These are phyloP conservation scores for Monosporascus ibericus DNA, from an alignment of 2,329 filamentous ascomycete genomes.

Conservation along the genomic window DNA sequence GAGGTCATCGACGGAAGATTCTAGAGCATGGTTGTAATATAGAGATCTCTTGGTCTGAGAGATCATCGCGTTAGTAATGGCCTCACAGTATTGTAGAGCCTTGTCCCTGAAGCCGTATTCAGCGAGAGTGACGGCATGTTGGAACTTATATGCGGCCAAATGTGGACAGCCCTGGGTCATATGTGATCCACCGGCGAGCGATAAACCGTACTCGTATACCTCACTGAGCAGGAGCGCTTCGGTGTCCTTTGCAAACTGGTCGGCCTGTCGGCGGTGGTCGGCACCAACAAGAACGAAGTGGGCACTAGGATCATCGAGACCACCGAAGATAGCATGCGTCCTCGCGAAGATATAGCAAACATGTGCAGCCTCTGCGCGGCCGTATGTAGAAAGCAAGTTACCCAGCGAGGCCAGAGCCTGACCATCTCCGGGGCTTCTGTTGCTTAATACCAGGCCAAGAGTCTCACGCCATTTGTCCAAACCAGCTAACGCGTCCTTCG, in stretches of 20 bases:
- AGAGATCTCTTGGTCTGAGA: conserved; percentile 77
- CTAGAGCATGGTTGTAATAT: conserved; percentile 75
- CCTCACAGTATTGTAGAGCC: conserved; percentile 86
- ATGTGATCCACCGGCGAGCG: conserved; percentile 56
- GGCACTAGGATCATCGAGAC: conserved; percentile 72
- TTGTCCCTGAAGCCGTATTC: conserved; percentile 78
- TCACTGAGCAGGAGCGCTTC: conserved; percentile 93
- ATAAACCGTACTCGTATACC: conserved; percentile 85
- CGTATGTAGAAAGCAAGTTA: conserved; percentile 76
- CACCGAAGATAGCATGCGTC: conserved; percentile 64
- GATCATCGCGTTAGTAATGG: conserved; percentile 68
- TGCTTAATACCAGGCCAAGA: conserved; percentile 76
- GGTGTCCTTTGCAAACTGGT: conserved; percentile 70
- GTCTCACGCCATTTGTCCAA: conserved; percentile 94
- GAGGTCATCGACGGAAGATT: conserved; percentile 75
- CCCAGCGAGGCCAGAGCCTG: conserved; percentile 75
- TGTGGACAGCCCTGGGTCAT: conserved; percentile 63
- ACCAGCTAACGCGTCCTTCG: conserved; percentile 72
- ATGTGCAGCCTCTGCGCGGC: conserved; percentile 84
- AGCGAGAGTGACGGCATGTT: conserved; percentile 77
- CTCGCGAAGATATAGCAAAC: conserved; percentile 89
- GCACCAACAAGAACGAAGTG: conserved; percentile 80
- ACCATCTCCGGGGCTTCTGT: conserved; percentile 74
- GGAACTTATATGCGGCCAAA: conserved; percentile 83
- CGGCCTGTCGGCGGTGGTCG: conserved; percentile 66